phyloP scores from a whole-genome alignment of 257 asterid genomes.

The Nicotiana benthamiana region DNA sequence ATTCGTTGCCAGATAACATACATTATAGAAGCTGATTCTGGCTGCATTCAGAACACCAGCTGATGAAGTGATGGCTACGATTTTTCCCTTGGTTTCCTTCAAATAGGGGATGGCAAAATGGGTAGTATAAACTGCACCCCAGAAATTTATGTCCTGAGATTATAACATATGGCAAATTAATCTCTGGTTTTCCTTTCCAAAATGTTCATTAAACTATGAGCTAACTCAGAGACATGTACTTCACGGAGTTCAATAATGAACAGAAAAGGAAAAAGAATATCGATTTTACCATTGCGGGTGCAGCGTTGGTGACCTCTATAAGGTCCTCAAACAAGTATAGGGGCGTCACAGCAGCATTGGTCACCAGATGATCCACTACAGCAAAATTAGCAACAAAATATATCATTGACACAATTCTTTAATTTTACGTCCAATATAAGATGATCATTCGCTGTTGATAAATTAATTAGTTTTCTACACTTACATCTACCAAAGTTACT shows the following conservation, averaged over 20 bases:
- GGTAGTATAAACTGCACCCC: constrained; percentile 57
- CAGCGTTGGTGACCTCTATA: constrained; percentile 27
- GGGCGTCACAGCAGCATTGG: constrained; percentile 47
- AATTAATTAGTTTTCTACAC: neutral
- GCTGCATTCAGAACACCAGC: constrained; percentile 54
- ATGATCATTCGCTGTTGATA: neutral
- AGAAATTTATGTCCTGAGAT: constrained; percentile 56
- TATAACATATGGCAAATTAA: neutral
- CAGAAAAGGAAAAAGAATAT: neutral
- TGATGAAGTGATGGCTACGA: constrained; percentile 48
- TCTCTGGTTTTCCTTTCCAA: neutral
- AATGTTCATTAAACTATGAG: neutral
- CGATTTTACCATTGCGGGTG: constrained; percentile 44
- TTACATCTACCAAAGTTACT: constrained; percentile 50
- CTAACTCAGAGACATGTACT: neutral
- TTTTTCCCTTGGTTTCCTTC: constrained; percentile 46
- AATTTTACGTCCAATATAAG: neutral
- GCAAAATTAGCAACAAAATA: neutral
- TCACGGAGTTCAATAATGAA: neutral
- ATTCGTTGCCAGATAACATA: neutral
- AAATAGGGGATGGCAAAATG: constrained; percentile 51
- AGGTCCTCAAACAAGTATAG: constrained; percentile 48
- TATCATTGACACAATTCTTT: neutral
- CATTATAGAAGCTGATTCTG: constrained; percentile 59
- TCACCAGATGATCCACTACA: constrained; percentile 61